Percentiles rank a stretch among this genome's conserved stretches.
Conservation (phyloP, 768 basidiomycete species). For the Lactarius hatsudake region DNA sequence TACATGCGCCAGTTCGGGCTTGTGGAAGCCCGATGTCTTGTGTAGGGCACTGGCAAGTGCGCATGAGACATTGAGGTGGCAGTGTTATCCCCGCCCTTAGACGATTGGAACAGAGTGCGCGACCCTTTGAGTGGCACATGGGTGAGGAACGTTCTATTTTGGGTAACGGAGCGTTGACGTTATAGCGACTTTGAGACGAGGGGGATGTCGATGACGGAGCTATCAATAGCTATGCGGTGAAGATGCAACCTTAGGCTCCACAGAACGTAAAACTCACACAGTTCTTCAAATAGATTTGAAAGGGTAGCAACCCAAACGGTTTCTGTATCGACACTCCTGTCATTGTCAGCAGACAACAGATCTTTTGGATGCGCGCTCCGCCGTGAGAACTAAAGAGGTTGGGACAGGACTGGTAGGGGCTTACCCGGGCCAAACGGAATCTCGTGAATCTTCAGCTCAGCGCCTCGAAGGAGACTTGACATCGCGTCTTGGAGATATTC, state of each 20-base stretch:
- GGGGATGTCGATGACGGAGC: too few relatives aligned
- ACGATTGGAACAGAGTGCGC: too few relatives aligned
- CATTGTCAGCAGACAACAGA: background rate
- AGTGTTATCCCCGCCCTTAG: too few relatives aligned
- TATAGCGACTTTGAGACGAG: too few relatives aligned
- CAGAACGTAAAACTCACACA: background rate
- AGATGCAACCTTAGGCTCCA: background rate
- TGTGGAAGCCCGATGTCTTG: too few relatives aligned
- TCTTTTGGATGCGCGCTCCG: background rate
- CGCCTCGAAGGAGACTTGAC: background rate
- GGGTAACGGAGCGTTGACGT: too few relatives aligned
- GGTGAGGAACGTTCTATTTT: too few relatives aligned
- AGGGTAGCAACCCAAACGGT: background rate
- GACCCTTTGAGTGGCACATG: too few relatives aligned
- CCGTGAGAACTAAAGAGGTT: background rate
- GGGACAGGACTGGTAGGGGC: background rate
- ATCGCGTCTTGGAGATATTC: background rate
- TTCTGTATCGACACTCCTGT: background rate
- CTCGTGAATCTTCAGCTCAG: background rate
- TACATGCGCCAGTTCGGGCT: too few relatives aligned
- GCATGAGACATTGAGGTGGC: too few relatives aligned
- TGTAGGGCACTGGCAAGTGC: too few relatives aligned
- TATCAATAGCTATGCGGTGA: too few relatives aligned
- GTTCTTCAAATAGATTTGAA: background rate
- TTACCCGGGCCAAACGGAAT: background rate